These are phyloP conservation scores for Ogataea ganodermae DNA, from an alignment of 805 yeast genomes.

Conservation along the genomic window DNA sequence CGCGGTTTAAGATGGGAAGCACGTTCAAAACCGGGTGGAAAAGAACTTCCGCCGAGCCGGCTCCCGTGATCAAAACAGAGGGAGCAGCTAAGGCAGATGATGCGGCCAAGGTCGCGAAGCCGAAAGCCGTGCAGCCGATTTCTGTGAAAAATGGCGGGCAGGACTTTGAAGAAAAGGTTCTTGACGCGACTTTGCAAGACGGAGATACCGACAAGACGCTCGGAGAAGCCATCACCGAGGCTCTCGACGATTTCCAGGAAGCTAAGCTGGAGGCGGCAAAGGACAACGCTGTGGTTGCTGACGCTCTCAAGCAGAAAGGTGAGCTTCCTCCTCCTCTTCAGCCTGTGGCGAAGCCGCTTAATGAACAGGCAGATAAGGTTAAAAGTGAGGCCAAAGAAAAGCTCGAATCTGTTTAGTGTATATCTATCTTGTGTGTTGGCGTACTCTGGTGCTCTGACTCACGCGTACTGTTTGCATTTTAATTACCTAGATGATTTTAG, in stretches of 20 bases:
- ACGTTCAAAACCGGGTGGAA: constrained; percentile 64
- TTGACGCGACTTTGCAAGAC: too few relatives aligned
- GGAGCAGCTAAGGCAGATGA: not conserved
- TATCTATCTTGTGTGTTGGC: not conserved
- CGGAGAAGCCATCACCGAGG: too few relatives aligned
- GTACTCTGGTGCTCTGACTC: not conserved
- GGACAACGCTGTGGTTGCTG: constrained; percentile 28
- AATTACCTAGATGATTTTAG: not conserved
- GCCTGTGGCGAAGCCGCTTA: constrained; percentile 31
- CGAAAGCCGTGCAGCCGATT: too few relatives aligned
- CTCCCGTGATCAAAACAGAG: not conserved
- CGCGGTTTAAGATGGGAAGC: constrained; percentile 58
- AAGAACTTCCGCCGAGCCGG: constrained; percentile 30
- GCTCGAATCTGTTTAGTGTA: not conserved
- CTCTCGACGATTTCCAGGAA: constrained; percentile 11
- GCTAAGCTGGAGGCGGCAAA: constrained; percentile 18
- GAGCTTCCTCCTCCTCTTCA: constrained; percentile 28
- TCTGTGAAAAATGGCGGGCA: not conserved
- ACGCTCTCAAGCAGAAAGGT: constrained; percentile 24
- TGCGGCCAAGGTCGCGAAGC: not conserved
- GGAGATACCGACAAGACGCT: not conserved
- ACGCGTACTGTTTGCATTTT: not conserved
- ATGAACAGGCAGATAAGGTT: constrained; percentile 28
- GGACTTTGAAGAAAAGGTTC: too few relatives aligned
- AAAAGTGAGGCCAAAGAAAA: constrained; percentile 14